Evolutionary conservation across 1,284 basidiomycete genomes (phyloP), one percentile per base, ranked within the genome.

Genomic region (Moesziomyces sp.): DNA sequence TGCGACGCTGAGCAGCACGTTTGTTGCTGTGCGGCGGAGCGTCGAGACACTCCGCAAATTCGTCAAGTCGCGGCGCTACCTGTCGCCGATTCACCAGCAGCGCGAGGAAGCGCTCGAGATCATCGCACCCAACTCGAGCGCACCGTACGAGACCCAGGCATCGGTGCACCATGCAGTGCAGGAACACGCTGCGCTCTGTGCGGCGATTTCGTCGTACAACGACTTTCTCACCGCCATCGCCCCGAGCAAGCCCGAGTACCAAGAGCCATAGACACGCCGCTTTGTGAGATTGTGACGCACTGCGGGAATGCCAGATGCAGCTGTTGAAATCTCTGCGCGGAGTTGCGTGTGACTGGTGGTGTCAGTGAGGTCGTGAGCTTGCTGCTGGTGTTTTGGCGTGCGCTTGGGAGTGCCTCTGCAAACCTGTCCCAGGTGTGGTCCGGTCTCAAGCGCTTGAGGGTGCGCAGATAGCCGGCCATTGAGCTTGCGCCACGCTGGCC

Each of bases 131-230:
- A 19, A 33, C 13, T 8, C 44, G 1, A 30, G 19, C 9, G 49
- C 44, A 14, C 23, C 40, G 13, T 46, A 61, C 35, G 46, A 51
- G 5, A 50, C 48, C 18, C 59, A 60, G 23, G 63, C 70, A 3
- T 50, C 33, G 46, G 59, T 73, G 19, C 60, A 63, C 0, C 70
- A 73, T 23, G 70, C 70, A 1, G 63, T 63, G 21, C 70, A 73
- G 52, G 64, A 73, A 35, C 45, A 67, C 38, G 50, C 43, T 8
- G 56, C 70, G 0, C 33, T 62, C 16, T 21, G 14, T 2, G 19
- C 40, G 1, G 59, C 54, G 11, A 19, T 73, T 9, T 18, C 57
- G 1, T 11, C 23, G 0, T 49, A 62, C 19, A 16, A 38, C 43
- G 55, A 62, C 1, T 46, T 62, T 19, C 46, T 55, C 55, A 45